Evolutionary conservation across 306 rosid species (phyloP), one percentile per base, ranked within the genome.

Genomic region (Trifolium dubium): DNA sequence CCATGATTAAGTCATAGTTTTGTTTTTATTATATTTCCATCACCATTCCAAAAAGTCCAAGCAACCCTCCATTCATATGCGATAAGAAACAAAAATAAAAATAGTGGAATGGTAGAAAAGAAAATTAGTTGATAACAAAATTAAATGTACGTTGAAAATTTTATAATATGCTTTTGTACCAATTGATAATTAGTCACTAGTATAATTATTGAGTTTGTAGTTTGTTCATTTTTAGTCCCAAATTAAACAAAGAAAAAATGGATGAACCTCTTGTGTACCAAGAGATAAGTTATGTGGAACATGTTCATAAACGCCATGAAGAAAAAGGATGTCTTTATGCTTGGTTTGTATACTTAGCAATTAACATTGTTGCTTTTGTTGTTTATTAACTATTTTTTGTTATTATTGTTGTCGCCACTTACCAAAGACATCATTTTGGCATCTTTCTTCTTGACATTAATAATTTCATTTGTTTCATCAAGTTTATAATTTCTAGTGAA

Each of bases 291-390:
- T 70, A 77, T 61, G 43, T 49, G 47, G 76, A 81, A 40, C 85
- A 84, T 29, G 19, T 84, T 55, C 73, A 37, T 8, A 84, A 14
- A 56, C 81, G 83, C 79, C 64, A 74, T 10, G 71, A 84, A 59
- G 79, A 81, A 40, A 84, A 77, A 56, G 81, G 85, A 18, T 78
- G 72, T 39, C 76, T 81, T 44, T 84, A 78, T 58, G 81, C 79
- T 46, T 77, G 83, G 76, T 84, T 78, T 63, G 85, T 74, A 56
- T 40, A 44, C 10, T n/a, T 29, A 66, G 53, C 41, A 43, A 15
- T 28, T 67, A 61, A 34, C 35, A 56, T 69, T 35, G 13, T 32
- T 54, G 71, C 30, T 51, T 47, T 62, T 17, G 12, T 64, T 70
- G 30, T 66, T 75, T 19, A 10, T 37, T 23, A 50, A 69, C n/a